Evolutionary conservation across 2,329 filamentous ascomycete genomes (phyloP), one percentile per base, ranked within the genome.

Genomic region (Trichoderma harzianum): DNA sequence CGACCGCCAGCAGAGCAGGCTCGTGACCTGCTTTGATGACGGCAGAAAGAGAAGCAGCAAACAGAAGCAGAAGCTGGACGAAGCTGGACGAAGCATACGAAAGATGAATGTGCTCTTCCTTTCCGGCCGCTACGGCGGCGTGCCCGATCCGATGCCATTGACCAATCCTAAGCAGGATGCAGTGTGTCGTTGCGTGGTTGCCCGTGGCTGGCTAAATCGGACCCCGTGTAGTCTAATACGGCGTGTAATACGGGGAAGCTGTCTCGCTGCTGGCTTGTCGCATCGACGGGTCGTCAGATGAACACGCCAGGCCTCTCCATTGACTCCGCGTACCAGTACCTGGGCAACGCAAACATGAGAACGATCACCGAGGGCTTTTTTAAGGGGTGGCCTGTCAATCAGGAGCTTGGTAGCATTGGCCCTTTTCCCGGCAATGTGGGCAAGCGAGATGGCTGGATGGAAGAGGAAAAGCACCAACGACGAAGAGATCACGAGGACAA

Each of bases 401-500:
- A 69, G 66, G 66, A 69, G 66, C 36, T 61, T 53, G 28, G 55
- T 61, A 16, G 30, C 63, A 66, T 28, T 21, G 28, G 43, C 43
- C 21, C 21, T 24, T 55, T 69, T 69, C 66, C 66, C 66, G 6
- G 39, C 66, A 53, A 26, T 51, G 66, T 61, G 66, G 66, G 39
- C 66, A 69, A 69, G 66, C 66, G 66, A 69, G 57, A 69, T 61
- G 66, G 66, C 21, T 26, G 66, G 57, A 34, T 21, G 53, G 26
- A 39, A 28, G 12, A 21, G 32, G 32, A 57, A 36, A 57, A 60
- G 34, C 66, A 51, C 57, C 57, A 53, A 36, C 34, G 7, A 51
- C 64, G 28, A 32, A 55, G 39, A n/a, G 60, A 70, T 70, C 68
- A 70, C 68, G 68, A 70, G 68, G 68, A 70, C 68, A 55, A 11